phyloP scores from a whole-genome alignment of 169 alveolate species.

The Plasmodium inui region DNA sequence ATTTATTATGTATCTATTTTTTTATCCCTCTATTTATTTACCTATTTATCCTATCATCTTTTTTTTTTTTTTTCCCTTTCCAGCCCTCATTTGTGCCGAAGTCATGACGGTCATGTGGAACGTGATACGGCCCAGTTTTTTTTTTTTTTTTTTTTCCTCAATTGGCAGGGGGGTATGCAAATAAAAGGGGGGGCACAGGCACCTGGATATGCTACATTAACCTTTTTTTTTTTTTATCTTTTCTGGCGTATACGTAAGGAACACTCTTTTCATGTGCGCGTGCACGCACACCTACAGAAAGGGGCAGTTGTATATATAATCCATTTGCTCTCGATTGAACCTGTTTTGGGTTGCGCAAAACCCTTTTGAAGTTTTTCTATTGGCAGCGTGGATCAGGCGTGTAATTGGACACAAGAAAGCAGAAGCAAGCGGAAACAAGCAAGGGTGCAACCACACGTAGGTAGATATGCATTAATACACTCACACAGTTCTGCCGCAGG shows the following conservation, averaged over 20 bases:
- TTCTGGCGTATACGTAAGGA: background rate
- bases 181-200: background rate
- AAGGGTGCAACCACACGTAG: background rate
- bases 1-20: too few species aligned
- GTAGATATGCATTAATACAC: background rate
- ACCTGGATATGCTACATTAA: background rate
- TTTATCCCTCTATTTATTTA: background rate
- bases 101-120: background rate
- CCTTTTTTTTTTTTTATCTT: background rate
- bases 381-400: too few species aligned
- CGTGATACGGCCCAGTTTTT: background rate
- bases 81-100: background rate
- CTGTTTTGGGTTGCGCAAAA: background rate
- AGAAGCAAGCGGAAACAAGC: background rate
- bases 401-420: too few species aligned
- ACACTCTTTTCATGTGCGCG: background rate
- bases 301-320: background rate
- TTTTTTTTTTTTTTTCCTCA: slow-evolving; percentile 6
- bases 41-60: too few species aligned
- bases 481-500: background rate
- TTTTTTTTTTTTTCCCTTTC: background rate
- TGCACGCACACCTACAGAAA: background rate
- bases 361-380: background rate
- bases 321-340: background rate
- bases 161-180: background rate